Conservation (phyloP, 495 filamentous ascomycete genomes). For the Viridothelium virens region DNA sequence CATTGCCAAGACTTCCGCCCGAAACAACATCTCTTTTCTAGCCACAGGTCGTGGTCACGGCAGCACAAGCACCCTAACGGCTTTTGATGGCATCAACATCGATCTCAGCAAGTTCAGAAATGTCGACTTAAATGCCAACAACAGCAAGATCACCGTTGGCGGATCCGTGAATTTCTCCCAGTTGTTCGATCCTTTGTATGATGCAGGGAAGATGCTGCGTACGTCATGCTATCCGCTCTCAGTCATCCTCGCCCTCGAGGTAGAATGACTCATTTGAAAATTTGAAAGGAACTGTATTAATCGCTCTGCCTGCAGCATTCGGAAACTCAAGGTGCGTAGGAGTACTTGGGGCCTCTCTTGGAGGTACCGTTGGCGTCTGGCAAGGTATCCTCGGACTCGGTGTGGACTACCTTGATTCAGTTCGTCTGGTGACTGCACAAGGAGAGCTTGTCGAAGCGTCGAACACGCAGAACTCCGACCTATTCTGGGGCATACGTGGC, state of each 20-base stretch:
- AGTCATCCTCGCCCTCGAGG: neutral
- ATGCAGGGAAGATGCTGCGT: slow-evolving; percentile 4
- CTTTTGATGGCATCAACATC: neutral
- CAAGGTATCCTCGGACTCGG: slow-evolving; percentile 36
- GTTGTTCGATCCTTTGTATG: slow-evolving; percentile 1
- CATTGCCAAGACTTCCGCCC: neutral
- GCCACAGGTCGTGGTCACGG: neutral
- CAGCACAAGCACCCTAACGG: neutral
- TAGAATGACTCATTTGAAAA: neutral
- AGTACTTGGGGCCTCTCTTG: slow-evolving; percentile 33
- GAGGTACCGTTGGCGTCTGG: slow-evolving; percentile 36
- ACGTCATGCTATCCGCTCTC: neutral
- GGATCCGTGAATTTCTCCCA: slow-evolving; percentile 8
- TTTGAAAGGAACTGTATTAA: neutral
- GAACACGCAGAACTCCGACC: slow-evolving; percentile 15
- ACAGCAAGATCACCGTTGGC: slow-evolving; percentile 8
- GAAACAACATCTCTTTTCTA: neutral
- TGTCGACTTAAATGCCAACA: neutral
- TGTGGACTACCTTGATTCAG: slow-evolving; percentile 33
- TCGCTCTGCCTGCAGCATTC: neutral
- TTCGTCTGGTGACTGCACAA: slow-evolving; percentile 30
- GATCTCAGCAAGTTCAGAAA: neutral
- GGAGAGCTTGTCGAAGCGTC: slow-evolving; percentile 24
- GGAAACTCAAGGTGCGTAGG: slow-evolving; percentile 6
- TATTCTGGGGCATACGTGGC: slow-evolving; percentile 25